These are phyloP conservation scores for Cryphonectria radicalis DNA, from an alignment of 2,329 filamentous ascomycete genomes.

Conservation along the genomic window DNA sequence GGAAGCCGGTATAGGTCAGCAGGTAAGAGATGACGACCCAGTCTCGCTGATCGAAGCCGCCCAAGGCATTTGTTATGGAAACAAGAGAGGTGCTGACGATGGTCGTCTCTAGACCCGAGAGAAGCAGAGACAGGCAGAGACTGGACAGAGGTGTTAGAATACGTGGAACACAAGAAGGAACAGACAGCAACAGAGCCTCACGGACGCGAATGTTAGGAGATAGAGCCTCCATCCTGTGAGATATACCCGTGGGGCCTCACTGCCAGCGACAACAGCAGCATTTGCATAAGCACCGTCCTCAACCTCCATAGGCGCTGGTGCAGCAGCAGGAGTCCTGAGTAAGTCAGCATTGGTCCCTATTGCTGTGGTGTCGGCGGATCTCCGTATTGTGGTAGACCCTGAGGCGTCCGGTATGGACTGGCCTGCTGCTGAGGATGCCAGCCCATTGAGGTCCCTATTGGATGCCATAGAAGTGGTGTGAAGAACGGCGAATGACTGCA, in stretches of 20 bases:
- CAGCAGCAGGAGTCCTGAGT: neutral
- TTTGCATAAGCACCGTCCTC: neutral
- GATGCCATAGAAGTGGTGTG: neutral
- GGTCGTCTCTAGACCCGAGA: constrained; percentile 53
- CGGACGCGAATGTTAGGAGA: constrained; percentile 3
- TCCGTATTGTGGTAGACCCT: neutral
- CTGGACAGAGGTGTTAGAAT: neutral
- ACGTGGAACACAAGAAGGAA: constrained; percentile 15
- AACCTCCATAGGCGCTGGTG: neutral
- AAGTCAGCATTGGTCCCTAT: neutral
- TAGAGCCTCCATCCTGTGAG: constrained; percentile 12
- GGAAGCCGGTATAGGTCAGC: constrained; percentile 51
- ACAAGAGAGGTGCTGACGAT: constrained; percentile 57
- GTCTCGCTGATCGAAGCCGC: constrained; percentile 41
- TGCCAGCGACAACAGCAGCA: neutral
- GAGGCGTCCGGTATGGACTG: neutral
- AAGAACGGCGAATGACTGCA: neutral
- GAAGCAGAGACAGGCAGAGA: constrained; percentile 39
- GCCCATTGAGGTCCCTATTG: neutral
- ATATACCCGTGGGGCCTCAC: neutral
- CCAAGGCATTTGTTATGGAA: constrained; percentile 46
- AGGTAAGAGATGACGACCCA: constrained; percentile 56
- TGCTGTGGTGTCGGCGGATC: neutral
- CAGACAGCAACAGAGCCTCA: constrained; percentile 20
- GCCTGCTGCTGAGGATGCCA: neutral